phyloP scores from a whole-genome alignment of 2,329 filamentous ascomycete species.

The Arthrocladium fulminans region DNA sequence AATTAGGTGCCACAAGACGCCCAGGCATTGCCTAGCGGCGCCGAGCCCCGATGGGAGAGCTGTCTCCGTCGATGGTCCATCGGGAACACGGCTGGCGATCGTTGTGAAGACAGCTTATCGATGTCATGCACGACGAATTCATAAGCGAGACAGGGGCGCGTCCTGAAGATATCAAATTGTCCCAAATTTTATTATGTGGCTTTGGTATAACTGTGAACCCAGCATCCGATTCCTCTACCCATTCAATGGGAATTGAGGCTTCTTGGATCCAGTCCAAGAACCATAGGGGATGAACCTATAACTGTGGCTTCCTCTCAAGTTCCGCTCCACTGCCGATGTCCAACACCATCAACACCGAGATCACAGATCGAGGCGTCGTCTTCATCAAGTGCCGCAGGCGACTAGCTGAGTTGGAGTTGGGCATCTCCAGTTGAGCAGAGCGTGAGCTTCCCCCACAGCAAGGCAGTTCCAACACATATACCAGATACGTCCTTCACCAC shows the following conservation, averaged over 20 bases:
- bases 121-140: background rate
- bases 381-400: constrained; percentile 27
- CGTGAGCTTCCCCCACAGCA: constrained; percentile 9
- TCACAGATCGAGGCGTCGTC: constrained; percentile 29
- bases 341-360: constrained; percentile 17
- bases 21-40: too few species aligned
- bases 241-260: constrained; percentile 28
- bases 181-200: constrained; percentile 28
- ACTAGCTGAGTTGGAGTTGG: constrained; percentile 11
- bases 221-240: constrained; percentile 44
- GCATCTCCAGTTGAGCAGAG: background rate
- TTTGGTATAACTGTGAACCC: constrained; percentile 32
- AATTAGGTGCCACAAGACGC: too few species aligned
- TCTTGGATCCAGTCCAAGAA: constrained; percentile 39
- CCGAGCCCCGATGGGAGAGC: too few species aligned
- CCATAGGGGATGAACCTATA: constrained; percentile 49
- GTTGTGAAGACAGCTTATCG: background rate
- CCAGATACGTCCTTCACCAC: constrained; percentile 28
- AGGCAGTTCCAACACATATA: constrained; percentile 26
- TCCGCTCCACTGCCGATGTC: constrained; percentile 3
- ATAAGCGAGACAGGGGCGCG: background rate
- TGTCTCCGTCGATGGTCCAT: too few species aligned
- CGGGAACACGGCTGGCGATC: too few species aligned
- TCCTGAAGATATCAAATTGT: constrained; percentile 7
- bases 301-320: constrained; percentile 6